Evolutionary conservation across 306 rosid genomes (phyloP).

Genomic region (Bauhinia variegata): DNA sequence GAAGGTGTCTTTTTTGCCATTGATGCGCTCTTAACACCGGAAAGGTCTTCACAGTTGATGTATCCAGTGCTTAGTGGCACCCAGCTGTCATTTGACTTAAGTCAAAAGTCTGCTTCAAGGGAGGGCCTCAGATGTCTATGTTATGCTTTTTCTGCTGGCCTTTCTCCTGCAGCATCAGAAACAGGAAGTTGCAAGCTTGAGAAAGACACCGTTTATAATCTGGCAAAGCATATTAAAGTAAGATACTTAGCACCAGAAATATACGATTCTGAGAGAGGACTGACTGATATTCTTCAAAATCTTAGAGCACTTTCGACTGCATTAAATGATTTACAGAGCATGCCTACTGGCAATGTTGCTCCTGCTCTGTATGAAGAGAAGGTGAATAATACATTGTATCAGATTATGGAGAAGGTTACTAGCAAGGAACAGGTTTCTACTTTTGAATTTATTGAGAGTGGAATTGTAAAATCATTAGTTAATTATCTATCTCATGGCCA

Average conservation of each 20-base stretch:
- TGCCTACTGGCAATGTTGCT: slow-evolving; percentile 38
- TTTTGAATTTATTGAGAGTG: slow-evolving; percentile 95
- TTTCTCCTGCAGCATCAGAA: slow-evolving; percentile 53
- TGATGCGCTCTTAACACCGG: slow-evolving; percentile 71
- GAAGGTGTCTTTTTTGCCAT: slow-evolving; percentile 95
- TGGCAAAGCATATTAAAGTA: slow-evolving; percentile 68
- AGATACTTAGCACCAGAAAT: slow-evolving; percentile 70
- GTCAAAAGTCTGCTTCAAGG: slow-evolving; percentile 62
- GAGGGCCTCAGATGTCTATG: slow-evolving; percentile 76
- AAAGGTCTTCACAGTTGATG: slow-evolving; percentile 59
- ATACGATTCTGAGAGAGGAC: slow-evolving; percentile 63
- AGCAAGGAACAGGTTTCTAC: slow-evolving; percentile 91
- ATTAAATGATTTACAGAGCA: slow-evolving; percentile 56
- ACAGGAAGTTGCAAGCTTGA: slow-evolving; percentile 76
- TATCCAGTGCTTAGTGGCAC: slow-evolving; percentile 61
- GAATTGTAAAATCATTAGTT: slow-evolving; percentile 74
- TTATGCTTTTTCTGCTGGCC: slow-evolving; percentile 68
- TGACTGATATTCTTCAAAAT: slow-evolving; percentile 81
- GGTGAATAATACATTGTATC: slow-evolving; percentile 52
- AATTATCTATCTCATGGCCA: slow-evolving; percentile 72
- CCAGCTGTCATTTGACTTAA: slow-evolving; percentile 52
- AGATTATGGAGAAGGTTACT: slow-evolving; percentile 69
- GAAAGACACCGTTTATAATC: slow-evolving; percentile 72
- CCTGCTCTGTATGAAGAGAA: slow-evolving; percentile 62
- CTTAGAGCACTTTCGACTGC: slow-evolving; percentile 62